A percentile compares a stretch with the other conserved stretches of the same genome.
Evolutionary conservation across 2,329 filamentous ascomycete species (phyloP).

Genomic region (Geoglossum cookeanum): DNA sequence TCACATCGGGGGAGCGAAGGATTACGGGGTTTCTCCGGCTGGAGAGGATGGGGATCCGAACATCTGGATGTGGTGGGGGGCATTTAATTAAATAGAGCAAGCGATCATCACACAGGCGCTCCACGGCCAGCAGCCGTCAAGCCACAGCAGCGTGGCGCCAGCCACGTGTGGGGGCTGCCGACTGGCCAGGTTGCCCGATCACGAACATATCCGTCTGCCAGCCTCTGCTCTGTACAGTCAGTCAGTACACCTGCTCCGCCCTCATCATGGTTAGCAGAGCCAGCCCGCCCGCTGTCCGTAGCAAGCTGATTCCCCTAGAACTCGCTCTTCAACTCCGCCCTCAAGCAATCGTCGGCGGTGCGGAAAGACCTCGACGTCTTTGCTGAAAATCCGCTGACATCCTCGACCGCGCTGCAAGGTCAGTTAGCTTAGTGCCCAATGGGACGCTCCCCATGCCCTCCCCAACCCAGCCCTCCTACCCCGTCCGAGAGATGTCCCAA

Average conservation of each 20-base stretch:
- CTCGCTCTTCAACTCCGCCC: slow-evolving; percentile 65
- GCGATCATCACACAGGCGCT: too few species aligned
- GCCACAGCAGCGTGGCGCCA: not conserved
- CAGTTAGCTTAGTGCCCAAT: slow-evolving; percentile 1
- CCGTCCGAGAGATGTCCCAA: too few species aligned
- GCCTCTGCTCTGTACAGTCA: not conserved
- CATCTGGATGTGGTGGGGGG: not conserved
- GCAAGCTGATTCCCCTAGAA: slow-evolving; percentile 33
- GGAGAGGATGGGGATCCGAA: not conserved
- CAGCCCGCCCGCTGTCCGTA: not conserved
- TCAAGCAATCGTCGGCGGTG: slow-evolving; percentile 67
- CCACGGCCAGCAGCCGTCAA: not conserved
- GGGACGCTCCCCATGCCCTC: not conserved
- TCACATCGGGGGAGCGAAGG: not conserved
- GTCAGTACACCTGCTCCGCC: not conserved
- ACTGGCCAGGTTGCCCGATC: not conserved
- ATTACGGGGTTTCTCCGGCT: not conserved
- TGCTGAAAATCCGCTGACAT: slow-evolving; percentile 35
- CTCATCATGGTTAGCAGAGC: not conserved
- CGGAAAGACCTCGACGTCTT: slow-evolving; percentile 58
- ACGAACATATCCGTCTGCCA: too few species aligned
- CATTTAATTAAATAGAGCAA: not conserved
- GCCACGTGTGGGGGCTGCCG: not conserved
- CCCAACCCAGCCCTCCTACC: too few species aligned
- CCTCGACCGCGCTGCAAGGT: slow-evolving; percentile 44